Percentiles rank a stretch among this genome's conserved stretches.
Conservation (phyloP, 371 early-diverging fungal genomes). For the Apophysomyces ossiformis region DNA sequence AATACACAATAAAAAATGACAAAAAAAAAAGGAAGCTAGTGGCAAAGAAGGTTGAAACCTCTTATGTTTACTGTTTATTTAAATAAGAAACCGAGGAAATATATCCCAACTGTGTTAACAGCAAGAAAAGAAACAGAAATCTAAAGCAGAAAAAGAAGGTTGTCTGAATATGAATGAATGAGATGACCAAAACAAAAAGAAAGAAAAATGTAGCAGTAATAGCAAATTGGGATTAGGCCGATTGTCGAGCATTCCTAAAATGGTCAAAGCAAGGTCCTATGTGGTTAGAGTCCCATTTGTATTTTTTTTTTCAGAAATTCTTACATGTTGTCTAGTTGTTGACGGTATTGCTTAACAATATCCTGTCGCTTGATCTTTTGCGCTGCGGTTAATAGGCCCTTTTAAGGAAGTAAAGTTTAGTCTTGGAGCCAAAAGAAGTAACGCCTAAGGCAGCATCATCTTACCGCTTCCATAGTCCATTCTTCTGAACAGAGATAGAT, state of each 20-base stretch:
- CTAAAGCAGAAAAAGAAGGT: neutral
- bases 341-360: conserved; percentile 61
- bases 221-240: neutral
- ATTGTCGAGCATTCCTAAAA: no score
- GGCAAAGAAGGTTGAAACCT: neutral
- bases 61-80: neutral
- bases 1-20: neutral
- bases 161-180: neutral
- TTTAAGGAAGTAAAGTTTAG: neutral
- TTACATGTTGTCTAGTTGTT: conserved; percentile 63
- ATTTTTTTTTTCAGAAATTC: neutral
- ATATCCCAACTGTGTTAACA: neutral
- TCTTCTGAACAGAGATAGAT: conserved; percentile 70
- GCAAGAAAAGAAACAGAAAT: neutral
- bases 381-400: conserved; percentile 79
- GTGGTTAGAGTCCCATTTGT: neutral
- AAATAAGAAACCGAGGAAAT: neutral
- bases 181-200: neutral
- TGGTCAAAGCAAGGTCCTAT: neutral
- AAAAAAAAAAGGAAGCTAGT: neutral
- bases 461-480: conserved; percentile 83
- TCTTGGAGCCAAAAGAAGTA: conserved; percentile 4
- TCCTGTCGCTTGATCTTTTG: conserved; percentile 87
- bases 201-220: neutral
- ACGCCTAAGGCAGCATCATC: conserved; percentile 19